These are phyloP conservation scores for Schoenoplectus triqueter DNA, from an alignment of 202 grass and related monocot genomes.

Conservation along the genomic window DNA sequence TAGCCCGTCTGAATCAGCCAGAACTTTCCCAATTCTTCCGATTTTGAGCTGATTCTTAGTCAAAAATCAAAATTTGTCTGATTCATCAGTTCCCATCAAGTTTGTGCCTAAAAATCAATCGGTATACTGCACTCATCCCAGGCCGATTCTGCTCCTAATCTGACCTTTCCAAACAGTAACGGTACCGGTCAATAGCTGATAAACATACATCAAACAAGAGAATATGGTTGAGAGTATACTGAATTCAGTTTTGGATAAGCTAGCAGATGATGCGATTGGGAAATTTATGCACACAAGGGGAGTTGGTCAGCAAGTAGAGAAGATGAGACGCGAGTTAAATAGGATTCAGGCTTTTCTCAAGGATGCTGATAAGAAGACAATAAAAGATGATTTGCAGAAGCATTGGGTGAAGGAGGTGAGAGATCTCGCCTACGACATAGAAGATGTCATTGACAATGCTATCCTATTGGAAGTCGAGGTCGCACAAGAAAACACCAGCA, in stretches of 20 bases:
- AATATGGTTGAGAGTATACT: not conserved
- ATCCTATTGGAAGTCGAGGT: not conserved
- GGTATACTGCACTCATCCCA: too few relatives aligned
- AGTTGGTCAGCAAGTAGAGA: not conserved
- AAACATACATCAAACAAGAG: not conserved
- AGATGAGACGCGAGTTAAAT: not conserved
- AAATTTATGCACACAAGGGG: not conserved
- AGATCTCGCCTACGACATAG: not conserved
- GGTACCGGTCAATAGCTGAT: constrained; percentile 1
- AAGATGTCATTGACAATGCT: constrained; percentile 17
- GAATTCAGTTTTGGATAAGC: not conserved
- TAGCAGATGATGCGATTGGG: not conserved
- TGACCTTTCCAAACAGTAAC: too few relatives aligned
- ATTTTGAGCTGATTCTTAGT: too few relatives aligned
- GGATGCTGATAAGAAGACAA: not conserved
- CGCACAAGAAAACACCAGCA: not conserved
- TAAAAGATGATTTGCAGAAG: not conserved
- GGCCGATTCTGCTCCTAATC: too few relatives aligned
- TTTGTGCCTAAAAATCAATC: too few relatives aligned
- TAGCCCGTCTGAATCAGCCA: too few relatives aligned
- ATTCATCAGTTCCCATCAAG: too few relatives aligned
- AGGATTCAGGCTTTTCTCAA: constrained; percentile 8
- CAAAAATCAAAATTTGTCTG: too few relatives aligned
- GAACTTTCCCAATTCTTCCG: too few relatives aligned
- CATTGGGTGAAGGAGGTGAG: constrained; percentile 14